These are phyloP conservation scores for Trifolium subterraneum DNA, from an alignment of 306 rosid genomes.

Conservation along the genomic window DNA sequence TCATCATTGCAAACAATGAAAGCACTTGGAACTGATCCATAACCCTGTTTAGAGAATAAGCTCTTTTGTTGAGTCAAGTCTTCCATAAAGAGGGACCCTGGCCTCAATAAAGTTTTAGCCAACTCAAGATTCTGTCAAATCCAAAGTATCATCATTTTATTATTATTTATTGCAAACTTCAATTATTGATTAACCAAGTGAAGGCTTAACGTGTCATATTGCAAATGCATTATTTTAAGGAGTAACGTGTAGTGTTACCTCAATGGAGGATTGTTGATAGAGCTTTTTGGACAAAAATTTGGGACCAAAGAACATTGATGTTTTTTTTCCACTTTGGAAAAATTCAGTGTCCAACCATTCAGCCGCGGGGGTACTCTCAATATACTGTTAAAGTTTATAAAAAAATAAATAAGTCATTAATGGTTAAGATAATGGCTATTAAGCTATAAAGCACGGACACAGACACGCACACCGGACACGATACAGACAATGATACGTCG, in stretches of 20 bases:
- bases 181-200: too few species aligned
- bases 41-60: constrained; percentile 45
- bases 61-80: constrained; percentile 47
- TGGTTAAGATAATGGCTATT: too few species aligned
- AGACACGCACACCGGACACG: too few species aligned
- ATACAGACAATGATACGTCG: too few species aligned
- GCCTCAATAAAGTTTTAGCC: constrained; percentile 48
- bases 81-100: constrained; percentile 52
- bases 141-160: neutral
- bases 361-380: constrained; percentile 16
- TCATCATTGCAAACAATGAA: constrained; percentile 51
- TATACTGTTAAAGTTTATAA: constrained; percentile 26
- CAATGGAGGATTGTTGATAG: constrained; percentile 58
- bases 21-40: constrained; percentile 53
- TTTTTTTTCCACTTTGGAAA: constrained; percentile 23
- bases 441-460: too few species aligned
- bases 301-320: constrained; percentile 57
- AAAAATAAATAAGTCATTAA: too few species aligned
- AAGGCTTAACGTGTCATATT: neutral
- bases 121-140: constrained; percentile 62
- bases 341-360: constrained; percentile 56
- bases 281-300: constrained; percentile 45
- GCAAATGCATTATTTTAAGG: neutral
- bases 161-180: too few species aligned
- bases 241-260: constrained; percentile 48